phyloP scores from a whole-genome alignment of 805 yeast genomes.

The Yarrowia osloensis region DNA sequence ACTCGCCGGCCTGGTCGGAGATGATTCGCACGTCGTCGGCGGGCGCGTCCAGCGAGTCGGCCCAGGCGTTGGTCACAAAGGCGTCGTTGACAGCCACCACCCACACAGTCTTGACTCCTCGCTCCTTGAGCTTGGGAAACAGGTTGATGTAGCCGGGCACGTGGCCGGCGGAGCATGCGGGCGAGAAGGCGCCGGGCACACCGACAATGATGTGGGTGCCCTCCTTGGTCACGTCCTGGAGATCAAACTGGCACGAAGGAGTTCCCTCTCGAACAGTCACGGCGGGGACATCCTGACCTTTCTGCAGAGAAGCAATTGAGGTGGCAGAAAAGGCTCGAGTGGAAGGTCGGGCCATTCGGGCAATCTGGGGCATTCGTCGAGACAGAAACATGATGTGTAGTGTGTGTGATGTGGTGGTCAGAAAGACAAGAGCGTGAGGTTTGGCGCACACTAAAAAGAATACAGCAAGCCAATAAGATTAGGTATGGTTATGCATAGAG shows the following conservation, averaged over 20 bases:
- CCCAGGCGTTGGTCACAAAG: conserved; percentile 84
- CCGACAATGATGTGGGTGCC: conserved; percentile 62
- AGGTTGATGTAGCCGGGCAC: conserved; percentile 70
- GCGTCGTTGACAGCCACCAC: conserved; percentile 84
- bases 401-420: neutral
- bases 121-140: conserved; percentile 54
- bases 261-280: conserved; percentile 57
- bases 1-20: conserved; percentile 80
- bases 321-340: conserved; percentile 34
- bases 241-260: conserved; percentile 62
- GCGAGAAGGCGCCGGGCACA: conserved; percentile 79
- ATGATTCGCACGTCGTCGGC: conserved; percentile 52
- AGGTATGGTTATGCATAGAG: conserved; percentile 7
- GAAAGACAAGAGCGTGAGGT: neutral
- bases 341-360: neutral
- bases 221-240: conserved; percentile 50
- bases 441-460: neutral
- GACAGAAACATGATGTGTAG: neutral
- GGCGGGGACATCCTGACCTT: conserved; percentile 65
- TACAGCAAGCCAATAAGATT: conserved; percentile 20
- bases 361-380: conserved; percentile 16
- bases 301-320: conserved; percentile 46
- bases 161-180: conserved; percentile 72
- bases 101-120: conserved; percentile 65
- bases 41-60: conserved; percentile 44